Evolutionary conservation across 305 asterid species (phyloP), one percentile per base, ranked within the genome.

Genomic region (Withania somnifera): DNA sequence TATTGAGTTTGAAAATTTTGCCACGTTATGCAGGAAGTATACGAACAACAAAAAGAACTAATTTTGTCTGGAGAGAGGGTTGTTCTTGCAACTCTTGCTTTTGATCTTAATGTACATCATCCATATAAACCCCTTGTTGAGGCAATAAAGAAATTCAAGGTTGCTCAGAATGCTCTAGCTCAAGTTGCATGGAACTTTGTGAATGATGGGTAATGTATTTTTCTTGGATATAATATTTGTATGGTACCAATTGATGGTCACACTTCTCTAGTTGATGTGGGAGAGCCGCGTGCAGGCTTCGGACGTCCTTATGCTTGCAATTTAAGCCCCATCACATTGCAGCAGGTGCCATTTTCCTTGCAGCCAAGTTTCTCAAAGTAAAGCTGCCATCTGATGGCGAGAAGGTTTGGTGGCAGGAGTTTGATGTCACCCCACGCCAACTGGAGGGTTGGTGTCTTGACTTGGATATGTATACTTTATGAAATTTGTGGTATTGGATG

Each of bases 101-200:
- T 88, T 85, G 98, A 96, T 86, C 93, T 96, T 79, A 96, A 94
- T 82, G 89, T 96, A 86, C 93, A 84, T 75, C 99, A 96, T 87
- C 98, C 99, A 50, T 96, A 96, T 87, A 96, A 96, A 84, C 99
- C 99, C 84, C 99, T 96, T 52, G 99, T 96, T 32, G 99, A 94
- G 93, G 99, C 99, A 76, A 93, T 94, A 81, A 94, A 96, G 85
- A 96, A 92, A 71, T 94, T 96, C 87, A 86, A 94, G 93, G 98
- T 96, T 90, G 98, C 99, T 82, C 95, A 96, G 89, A 93, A 93
- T 85, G 97, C 99, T 64, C 90, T 96, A 42, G 99, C 98, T 79
- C 99, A 94, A 89, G 99, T 96, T 84, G 99, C 99, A 53, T 96
- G 99, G 99, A 96, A 96, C 86, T 96, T 96, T 85, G 99, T 96